Evolutionary conservation across 352 stramenopile species (phyloP), one percentile per base, ranked within the genome.

Genomic region (Pseudoperonospora humuli): DNA sequence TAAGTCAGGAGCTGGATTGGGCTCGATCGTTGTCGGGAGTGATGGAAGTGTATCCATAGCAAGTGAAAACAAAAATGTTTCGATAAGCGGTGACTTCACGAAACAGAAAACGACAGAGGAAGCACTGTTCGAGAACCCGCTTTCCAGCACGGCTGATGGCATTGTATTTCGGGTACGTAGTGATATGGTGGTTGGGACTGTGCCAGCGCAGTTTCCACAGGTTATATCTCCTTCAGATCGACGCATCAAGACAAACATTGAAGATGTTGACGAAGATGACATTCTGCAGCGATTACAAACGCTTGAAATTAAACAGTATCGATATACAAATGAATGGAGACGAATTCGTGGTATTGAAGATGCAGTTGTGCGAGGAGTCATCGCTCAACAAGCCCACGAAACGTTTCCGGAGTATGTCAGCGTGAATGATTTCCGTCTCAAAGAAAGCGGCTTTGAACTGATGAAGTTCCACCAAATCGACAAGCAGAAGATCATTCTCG

Each of bases 241-340:
- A n/a, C 59, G 91, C 27, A 96, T 97, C 50, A 97, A 97, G 55
- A 82, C 86, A 11, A 70, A 95, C 46, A 92, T 97, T 47, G 41
- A 71, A 38, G 63, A 82, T 40, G 64, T 95, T 21, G 83, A 97
- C 54, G 73, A 84, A 29, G 73, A 93, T 45, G 72, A 90, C 29
- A 68, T 97, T 40, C 60, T 97, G 15, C 79, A 96, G 26, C 59
- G 86, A 33, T 62, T 97, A 14, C 75, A 86, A 37, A 58, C 66
- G 20, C 64, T 97, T 11, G 66, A 91, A 54, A 74, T 97, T 39
- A 79, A 85, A 25, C 71, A 86, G 35, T 97, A 96, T 56, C 60
- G 68, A 26, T 97, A 97, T 50, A 95, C 76, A 6, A 64, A 94
- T 11, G 53, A 86, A 27, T 97, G 91, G 91, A 76, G 77, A 35